These are phyloP conservation scores for Metarhizium humberi DNA, from an alignment of 2,329 filamentous ascomycete genomes.

Conservation along the genomic window DNA sequence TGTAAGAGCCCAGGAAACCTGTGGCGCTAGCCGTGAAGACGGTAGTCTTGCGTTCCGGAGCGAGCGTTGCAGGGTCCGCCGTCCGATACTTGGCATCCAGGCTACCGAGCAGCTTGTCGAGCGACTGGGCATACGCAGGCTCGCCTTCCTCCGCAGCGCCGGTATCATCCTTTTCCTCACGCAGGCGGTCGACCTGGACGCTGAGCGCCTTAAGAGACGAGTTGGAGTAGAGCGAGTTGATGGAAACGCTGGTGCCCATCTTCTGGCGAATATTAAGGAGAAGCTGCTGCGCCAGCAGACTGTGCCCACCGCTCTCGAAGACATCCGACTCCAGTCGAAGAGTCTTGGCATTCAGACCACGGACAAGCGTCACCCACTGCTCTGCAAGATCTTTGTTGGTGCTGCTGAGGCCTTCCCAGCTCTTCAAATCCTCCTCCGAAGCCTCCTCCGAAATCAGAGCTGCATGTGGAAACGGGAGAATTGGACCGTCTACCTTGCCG, in stretches of 20 bases:
- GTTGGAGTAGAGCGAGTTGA: slow-evolving; percentile 22
- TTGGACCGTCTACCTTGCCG: slow-evolving; percentile 71
- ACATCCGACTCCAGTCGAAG: slow-evolving; percentile 30
- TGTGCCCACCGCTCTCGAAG: slow-evolving; percentile 30
- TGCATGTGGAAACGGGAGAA: slow-evolving; percentile 66
- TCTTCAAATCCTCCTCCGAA: slow-evolving; percentile 29
- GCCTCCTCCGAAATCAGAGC: slow-evolving; percentile 40
- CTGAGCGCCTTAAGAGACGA: slow-evolving; percentile 16
- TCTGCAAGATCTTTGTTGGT: slow-evolving; percentile 33
- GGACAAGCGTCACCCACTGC: slow-evolving; percentile 66
- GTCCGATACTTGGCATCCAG: slow-evolving; percentile 33
- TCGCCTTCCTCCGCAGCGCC: slow-evolving; percentile 31
- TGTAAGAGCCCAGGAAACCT: slow-evolving; percentile 69
- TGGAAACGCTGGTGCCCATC: slow-evolving; percentile 19
- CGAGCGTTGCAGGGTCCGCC: slow-evolving; percentile 24
- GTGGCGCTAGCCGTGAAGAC: slow-evolving; percentile 80
- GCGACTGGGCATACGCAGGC: slow-evolving; percentile 42
- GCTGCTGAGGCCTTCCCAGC: slow-evolving; percentile 37
- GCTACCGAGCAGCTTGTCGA: slow-evolving; percentile 37
- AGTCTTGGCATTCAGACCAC: slow-evolving; percentile 56
- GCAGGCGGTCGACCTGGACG: slow-evolving; percentile 20
- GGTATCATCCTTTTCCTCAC: slow-evolving; percentile 8
- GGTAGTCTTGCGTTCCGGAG: slow-evolving; percentile 31
- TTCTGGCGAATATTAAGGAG: slow-evolving; percentile 46
- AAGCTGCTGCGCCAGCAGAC: slow-evolving; percentile 59